phyloP scores from a whole-genome alignment of 108 stramenopile species.

The Asterionellopsis glacialis region DNA sequence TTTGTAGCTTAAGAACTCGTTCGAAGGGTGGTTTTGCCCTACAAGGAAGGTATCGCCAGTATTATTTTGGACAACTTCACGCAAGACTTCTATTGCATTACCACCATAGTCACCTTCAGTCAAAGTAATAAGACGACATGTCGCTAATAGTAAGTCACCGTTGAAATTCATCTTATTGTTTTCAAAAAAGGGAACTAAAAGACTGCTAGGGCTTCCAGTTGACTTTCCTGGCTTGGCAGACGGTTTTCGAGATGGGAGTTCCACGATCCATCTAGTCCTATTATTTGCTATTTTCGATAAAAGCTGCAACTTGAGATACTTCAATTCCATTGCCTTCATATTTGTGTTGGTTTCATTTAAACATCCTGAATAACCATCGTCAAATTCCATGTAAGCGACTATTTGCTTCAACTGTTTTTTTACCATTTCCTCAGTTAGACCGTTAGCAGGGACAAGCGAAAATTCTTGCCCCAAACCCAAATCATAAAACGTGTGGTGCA shows the following conservation, averaged over 20 bases:
- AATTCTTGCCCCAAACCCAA: slow-evolving; percentile 44
- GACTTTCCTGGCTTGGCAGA: slow-evolving; percentile 28
- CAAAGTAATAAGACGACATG: slow-evolving; percentile 72
- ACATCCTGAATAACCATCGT: slow-evolving; percentile 60
- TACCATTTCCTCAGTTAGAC: slow-evolving; percentile 2
- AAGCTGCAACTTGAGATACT: slow-evolving; percentile 62
- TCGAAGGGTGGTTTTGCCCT: slow-evolving; percentile 27
- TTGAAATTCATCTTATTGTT: slow-evolving; percentile 31
- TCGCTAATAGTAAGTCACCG: slow-evolving; percentile 42
- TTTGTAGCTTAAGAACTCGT: slow-evolving; percentile 65
- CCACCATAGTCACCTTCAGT: slow-evolving; percentile 56
- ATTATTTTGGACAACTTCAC: slow-evolving; percentile 25
- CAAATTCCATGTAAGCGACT: slow-evolving; percentile 63
- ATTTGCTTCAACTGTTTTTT: slow-evolving; percentile 28
- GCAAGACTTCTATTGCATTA: slow-evolving; percentile 37
- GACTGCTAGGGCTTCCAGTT: slow-evolving; percentile 10
- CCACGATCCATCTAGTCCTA: slow-evolving; percentile 46
- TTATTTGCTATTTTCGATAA: slow-evolving; percentile 55
- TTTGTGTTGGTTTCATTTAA: slow-evolving; percentile 3
- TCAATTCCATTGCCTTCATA: slow-evolving; percentile 39
- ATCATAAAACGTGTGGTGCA: slow-evolving; percentile 59
- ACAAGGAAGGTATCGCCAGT: slow-evolving; percentile 21
- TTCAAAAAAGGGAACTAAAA: slow-evolving; percentile 30
- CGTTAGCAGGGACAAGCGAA: slow-evolving; percentile 39
- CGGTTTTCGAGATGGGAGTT: slow-evolving; percentile 36